A percentile compares a stretch with the other conserved stretches of the same genome.
Evolutionary conservation across 306 rosid species (phyloP).

Genomic region (Prunus mongolica): DNA sequence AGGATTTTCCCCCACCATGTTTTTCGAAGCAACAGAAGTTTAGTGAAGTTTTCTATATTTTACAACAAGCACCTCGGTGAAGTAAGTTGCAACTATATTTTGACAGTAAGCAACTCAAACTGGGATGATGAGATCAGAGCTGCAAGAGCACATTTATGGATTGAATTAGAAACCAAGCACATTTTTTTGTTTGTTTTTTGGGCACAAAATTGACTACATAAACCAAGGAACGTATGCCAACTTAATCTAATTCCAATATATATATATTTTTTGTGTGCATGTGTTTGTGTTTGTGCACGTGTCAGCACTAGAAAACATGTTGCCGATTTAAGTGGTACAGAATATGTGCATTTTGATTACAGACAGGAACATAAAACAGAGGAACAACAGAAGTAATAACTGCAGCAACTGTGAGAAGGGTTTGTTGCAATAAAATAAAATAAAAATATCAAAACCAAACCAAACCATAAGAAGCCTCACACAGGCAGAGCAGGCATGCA

Average conservation of each 20-base stretch:
- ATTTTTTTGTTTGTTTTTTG: neutral
- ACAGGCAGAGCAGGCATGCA: neutral
- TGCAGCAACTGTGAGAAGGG: neutral
- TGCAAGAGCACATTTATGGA: too few relatives aligned
- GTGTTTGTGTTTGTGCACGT: neutral
- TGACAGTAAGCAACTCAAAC: too few relatives aligned
- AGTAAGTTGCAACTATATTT: neutral
- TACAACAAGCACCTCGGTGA: neutral
- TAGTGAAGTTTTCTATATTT: neutral
- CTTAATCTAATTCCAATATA: too few relatives aligned
- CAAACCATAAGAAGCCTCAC: neutral
- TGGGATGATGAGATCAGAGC: too few relatives aligned
- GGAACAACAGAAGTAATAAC: neutral
- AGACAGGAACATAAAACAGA: neutral
- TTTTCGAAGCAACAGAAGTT: neutral
- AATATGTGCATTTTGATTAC: neutral
- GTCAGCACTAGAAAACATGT: too few relatives aligned
- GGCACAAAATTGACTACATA: too few relatives aligned
- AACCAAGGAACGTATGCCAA: too few relatives aligned
- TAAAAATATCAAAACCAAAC: neutral
- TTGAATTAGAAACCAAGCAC: too few relatives aligned
- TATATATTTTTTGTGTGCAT: too few relatives aligned
- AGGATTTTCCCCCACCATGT: constrained; percentile 39
- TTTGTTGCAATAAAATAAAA: neutral
- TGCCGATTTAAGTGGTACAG: neutral